Evolutionary conservation across 768 basidiomycete species (phyloP).

Genomic region (Russula earlei): DNA sequence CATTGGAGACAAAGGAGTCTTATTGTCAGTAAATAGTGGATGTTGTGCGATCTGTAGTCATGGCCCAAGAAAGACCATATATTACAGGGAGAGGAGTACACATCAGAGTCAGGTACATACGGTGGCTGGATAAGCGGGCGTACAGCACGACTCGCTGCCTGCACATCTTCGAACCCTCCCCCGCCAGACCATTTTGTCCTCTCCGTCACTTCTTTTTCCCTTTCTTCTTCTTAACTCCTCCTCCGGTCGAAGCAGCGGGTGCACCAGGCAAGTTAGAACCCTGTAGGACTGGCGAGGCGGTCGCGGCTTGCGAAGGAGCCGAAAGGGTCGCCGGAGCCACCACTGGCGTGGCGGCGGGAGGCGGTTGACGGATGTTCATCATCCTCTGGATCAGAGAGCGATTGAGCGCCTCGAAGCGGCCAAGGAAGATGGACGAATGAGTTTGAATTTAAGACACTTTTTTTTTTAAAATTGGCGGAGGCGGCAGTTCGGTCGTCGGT

Average conservation of each 20-base stretch:
- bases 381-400: slow-evolving; percentile 79
- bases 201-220: slow-evolving; percentile 64
- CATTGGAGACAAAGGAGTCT: no score
- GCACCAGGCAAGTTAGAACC: slow-evolving; percentile 7
- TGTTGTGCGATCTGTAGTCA: background rate
- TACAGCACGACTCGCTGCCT: background rate
- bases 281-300: background rate
- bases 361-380: slow-evolving; percentile 46
- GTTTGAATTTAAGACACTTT: slow-evolving; percentile 97
- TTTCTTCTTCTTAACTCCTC: slow-evolving; percentile 77
- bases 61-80: background rate
- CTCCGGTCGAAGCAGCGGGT: slow-evolving; percentile 31
- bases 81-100: background rate
- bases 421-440: slow-evolving; percentile 87
- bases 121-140: background rate
- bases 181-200: slow-evolving; percentile 7
- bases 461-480: background rate
- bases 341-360: background rate
- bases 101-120: background rate
- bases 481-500: no score
- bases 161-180: background rate
- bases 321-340: slow-evolving; percentile 3
- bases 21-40: background rate
- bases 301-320: slow-evolving; percentile 1
- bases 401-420: slow-evolving; percentile 92